These are phyloP conservation scores for Yamadazyma friedrichii DNA, from an alignment of 1,139 yeast genomes.

Conservation along the genomic window DNA sequence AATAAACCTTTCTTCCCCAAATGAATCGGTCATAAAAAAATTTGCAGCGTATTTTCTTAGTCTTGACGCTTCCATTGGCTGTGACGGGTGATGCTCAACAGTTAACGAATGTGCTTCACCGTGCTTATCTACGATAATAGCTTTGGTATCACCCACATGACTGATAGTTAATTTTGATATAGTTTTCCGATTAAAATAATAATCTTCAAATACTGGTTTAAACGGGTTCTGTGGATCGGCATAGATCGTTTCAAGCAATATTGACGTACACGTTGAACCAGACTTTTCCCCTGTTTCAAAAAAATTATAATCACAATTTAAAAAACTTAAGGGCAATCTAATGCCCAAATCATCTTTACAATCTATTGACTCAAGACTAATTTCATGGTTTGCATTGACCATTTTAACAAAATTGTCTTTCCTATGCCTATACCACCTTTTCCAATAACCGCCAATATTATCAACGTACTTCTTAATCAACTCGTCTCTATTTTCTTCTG, in stretches of 20 bases:
- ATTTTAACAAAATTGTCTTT: constrained; percentile 44
- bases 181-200: constrained; percentile 71
- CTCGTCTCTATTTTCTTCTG: constrained; percentile 30
- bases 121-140: constrained; percentile 70
- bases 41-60: constrained; percentile 69
- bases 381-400: constrained; percentile 27
- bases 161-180: constrained; percentile 72
- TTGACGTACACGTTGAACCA: constrained; percentile 87
- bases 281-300: constrained; percentile 38
- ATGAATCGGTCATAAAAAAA: constrained; percentile 81
- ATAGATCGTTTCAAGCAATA: constrained; percentile 58
- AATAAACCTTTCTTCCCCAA: constrained; percentile 87
- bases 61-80: constrained; percentile 74
- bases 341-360: constrained; percentile 51
- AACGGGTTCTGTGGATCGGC: constrained; percentile 20
- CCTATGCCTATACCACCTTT: constrained; percentile 61
- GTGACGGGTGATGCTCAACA: constrained; percentile 82
- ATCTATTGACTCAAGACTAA: constrained; percentile 19
- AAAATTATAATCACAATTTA: constrained; percentile 57
- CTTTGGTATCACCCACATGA: constrained; percentile 94
- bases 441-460: constrained; percentile 87
- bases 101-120: constrained; percentile 84
- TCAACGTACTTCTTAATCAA: constrained; percentile 51
- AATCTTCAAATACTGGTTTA: constrained; percentile 38
- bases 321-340: constrained; percentile 60